Percentiles rank a stretch among this genome's conserved stretches.
These are phyloP conservation scores for Geranium rotundifolium DNA, from an alignment of 345 rosid genomes.

Conservation along the genomic window DNA sequence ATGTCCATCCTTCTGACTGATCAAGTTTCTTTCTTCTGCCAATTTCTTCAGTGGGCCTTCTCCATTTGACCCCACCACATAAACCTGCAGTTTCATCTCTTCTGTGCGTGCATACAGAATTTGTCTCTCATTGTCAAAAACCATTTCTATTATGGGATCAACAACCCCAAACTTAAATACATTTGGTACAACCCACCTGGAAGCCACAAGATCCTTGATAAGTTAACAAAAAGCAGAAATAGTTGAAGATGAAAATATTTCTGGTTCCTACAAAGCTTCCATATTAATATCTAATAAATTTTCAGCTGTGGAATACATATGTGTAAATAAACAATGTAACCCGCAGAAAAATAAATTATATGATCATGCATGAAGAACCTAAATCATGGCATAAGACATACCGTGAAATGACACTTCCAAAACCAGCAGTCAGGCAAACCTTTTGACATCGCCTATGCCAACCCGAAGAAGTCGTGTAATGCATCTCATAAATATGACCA, in stretches of 20 bases:
- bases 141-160: conserved; percentile 88
- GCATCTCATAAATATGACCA: conserved; percentile 81
- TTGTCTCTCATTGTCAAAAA: conserved; percentile 85
- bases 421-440: conserved; percentile 88
- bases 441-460: conserved; percentile 89
- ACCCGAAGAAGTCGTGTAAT: conserved; percentile 76
- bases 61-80: conserved; percentile 56
- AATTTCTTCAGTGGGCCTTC: conserved; percentile 83
- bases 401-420: conserved; percentile 94
- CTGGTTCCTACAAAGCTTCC: no score
- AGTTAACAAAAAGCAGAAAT: background rate
- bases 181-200: conserved; percentile 95
- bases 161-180: conserved; percentile 90
- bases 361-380: background rate
- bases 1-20: conserved; percentile 37
- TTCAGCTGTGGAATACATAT: background rate
- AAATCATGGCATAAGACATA: conserved; percentile 10
- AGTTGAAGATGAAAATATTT: background rate
- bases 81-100: conserved; percentile 92
- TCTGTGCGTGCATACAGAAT: conserved; percentile 85
- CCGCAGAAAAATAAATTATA: no score
- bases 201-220: conserved; percentile 12
- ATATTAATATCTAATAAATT: no score
- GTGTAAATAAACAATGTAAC: no score
- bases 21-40: conserved; percentile 80